Conservation (phyloP, 768 basidiomycete species). For the Zangia roseola region DNA sequence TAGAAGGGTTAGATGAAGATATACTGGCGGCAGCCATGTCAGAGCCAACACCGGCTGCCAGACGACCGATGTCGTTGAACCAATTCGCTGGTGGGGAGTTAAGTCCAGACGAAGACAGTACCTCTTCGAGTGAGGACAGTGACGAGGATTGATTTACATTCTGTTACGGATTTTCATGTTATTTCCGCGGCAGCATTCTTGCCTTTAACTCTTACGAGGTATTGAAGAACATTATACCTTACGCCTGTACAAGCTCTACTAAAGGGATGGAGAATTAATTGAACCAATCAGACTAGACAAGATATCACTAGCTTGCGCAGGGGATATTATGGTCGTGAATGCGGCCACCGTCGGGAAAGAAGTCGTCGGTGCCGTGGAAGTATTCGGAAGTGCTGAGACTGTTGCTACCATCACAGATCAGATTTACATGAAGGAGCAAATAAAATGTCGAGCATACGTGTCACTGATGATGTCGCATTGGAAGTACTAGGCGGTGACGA, state of each 20-base stretch:
- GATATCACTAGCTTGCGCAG: slow-evolving; percentile 28
- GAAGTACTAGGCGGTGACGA: not conserved
- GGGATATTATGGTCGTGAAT: slow-evolving; percentile 23
- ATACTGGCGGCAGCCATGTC: slow-evolving; percentile 44
- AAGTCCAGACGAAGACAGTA: slow-evolving; percentile 47
- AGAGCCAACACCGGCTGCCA: slow-evolving; percentile 30
- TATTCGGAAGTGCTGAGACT: slow-evolving; percentile 17
- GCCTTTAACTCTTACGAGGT: slow-evolving; percentile 3
- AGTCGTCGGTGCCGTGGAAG: slow-evolving; percentile 26
- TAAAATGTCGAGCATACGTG: not conserved
- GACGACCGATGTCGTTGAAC: slow-evolving; percentile 50
- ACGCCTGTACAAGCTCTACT: slow-evolving; percentile 1
- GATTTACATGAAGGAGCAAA: slow-evolving; percentile 1
- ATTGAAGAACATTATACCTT: slow-evolving; percentile 2
- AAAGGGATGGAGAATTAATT: slow-evolving; percentile 1
- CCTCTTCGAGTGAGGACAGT: slow-evolving; percentile 53
- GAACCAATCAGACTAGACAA: slow-evolving; percentile 30
- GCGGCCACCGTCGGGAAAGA: not conserved
- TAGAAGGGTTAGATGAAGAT: slow-evolving; percentile 49
- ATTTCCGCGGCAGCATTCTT: slow-evolving; percentile 5
- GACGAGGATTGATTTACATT: slow-evolving; percentile 44
- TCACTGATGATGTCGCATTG: not conserved
- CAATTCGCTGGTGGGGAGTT: slow-evolving; percentile 44
- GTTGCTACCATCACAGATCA: slow-evolving; percentile 6
- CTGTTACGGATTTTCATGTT: not conserved